These are phyloP conservation scores for Coniochaeta sp. DNA, from an alignment of 2,329 filamentous ascomycete species.

Conservation along the genomic window DNA sequence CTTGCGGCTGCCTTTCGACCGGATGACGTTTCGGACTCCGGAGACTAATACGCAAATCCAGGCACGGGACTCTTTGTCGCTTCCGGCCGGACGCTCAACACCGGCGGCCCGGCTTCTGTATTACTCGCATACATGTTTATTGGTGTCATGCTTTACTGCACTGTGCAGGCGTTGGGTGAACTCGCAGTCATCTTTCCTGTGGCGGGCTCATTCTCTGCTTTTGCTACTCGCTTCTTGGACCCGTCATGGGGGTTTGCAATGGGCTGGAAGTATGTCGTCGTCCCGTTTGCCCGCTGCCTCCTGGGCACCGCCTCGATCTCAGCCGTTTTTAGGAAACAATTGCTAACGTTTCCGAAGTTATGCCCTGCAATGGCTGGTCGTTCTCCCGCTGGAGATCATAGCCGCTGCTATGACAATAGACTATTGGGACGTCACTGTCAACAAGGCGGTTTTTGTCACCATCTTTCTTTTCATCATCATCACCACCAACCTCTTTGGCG, in stretches of 20 bases:
- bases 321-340: no score
- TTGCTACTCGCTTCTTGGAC: constrained; percentile 50
- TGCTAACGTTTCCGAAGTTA: constrained; percentile 25
- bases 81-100: constrained; percentile 64
- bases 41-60: not conserved
- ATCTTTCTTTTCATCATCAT: constrained; percentile 47
- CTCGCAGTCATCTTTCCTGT: constrained; percentile 48
- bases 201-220: constrained; percentile 52
- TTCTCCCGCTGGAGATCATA: constrained; percentile 40
- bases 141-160: constrained; percentile 79
- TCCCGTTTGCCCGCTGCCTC: constrained; percentile 29
- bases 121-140: constrained; percentile 71
- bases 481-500: constrained; percentile 49
- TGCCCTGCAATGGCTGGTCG: constrained; percentile 40
- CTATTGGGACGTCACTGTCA: constrained; percentile 36
- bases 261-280: constrained; percentile 41
- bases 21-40: constrained; percentile 28
- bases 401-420: constrained; percentile 39
- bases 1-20: not conserved
- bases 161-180: constrained; percentile 54
- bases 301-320: not conserved
- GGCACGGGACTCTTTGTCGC: constrained; percentile 80
- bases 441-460: constrained; percentile 43
- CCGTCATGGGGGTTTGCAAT: constrained; percentile 47
- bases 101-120: constrained; percentile 71